These are phyloP conservation scores for Forsythia viridissima DNA, from an alignment of 257 asterid species.

Conservation along the genomic window DNA sequence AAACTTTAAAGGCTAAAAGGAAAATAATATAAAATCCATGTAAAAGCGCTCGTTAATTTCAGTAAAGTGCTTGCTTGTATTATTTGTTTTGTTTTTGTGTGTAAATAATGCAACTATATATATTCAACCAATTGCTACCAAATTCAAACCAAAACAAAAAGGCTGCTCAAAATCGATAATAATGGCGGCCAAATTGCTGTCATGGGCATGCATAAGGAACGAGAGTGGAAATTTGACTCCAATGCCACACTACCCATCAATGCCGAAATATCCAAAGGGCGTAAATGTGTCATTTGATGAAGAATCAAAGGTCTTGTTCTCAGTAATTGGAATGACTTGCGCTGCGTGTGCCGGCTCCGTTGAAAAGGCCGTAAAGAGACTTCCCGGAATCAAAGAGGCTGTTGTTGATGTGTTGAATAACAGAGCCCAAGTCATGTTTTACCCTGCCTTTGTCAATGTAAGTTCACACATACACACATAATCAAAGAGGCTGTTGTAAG, in stretches of 20 bases:
- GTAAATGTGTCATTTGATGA: conserved; percentile 31
- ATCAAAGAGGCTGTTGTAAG: background rate
- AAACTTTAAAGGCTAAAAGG: background rate
- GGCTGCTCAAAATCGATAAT: background rate
- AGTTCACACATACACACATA: conserved; percentile 22
- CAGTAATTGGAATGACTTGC: conserved; percentile 82
- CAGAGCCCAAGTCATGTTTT: conserved; percentile 65
- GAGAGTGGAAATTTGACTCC: conserved; percentile 40
- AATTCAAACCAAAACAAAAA: background rate
- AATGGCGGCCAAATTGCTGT: conserved; percentile 41
- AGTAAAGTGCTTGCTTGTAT: background rate
- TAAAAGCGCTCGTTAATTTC: background rate
- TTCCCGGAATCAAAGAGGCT: conserved; percentile 78
- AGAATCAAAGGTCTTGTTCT: conserved; percentile 56
- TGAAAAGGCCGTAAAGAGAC: conserved; percentile 81
- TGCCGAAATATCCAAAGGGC: conserved; percentile 43
- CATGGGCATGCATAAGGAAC: conserved; percentile 43
- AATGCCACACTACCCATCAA: conserved; percentile 51
- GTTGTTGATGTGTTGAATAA: conserved; percentile 76
- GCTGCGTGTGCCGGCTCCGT: conserved; percentile 92
- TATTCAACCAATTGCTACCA: background rate
- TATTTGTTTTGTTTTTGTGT: background rate
- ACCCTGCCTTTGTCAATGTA: conserved; percentile 57
- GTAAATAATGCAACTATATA: background rate
- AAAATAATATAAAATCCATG: background rate